A percentile compares a stretch with the other conserved stretches of the same genome.
Conservation (phyloP, 1,139 yeast genomes). For the Kodamaea arcana region DNA sequence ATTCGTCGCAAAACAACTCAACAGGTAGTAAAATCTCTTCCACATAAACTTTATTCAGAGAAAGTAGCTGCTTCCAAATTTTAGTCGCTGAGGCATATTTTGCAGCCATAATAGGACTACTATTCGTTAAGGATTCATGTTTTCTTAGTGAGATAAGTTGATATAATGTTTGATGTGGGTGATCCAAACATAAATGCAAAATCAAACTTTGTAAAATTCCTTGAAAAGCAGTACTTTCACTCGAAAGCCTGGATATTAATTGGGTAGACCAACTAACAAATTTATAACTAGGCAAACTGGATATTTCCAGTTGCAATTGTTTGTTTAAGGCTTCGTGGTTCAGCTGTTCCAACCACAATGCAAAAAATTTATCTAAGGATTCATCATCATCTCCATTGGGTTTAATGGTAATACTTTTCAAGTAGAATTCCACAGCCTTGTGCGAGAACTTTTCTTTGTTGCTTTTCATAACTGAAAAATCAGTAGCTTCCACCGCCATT, state of each 20-base stretch:
- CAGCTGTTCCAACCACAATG: constrained; percentile 76
- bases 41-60: constrained; percentile 13
- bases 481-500: constrained; percentile 46
- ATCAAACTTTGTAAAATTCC: constrained; percentile 47
- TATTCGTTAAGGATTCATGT: constrained; percentile 33
- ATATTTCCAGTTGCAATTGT: constrained; percentile 27
- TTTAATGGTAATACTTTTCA: constrained; percentile 44
- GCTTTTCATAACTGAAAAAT: constrained; percentile 34
- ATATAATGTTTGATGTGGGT: constrained; percentile 79
- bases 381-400: constrained; percentile 39
- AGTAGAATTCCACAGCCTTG: constrained; percentile 58
- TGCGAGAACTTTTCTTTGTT: constrained; percentile 44
- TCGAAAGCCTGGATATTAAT: constrained; percentile 64
- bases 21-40: constrained; percentile 34
- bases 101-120: constrained; percentile 35
- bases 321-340: constrained; percentile 37
- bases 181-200: constrained; percentile 47
- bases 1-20: constrained; percentile 46
- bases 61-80: constrained; percentile 36
- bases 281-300: constrained; percentile 51
- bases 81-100: constrained; percentile 50
- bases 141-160: constrained; percentile 55
- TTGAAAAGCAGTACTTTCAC: constrained; percentile 53
- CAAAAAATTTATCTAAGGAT: constrained; percentile 72
- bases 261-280: constrained; percentile 83